These are phyloP conservation scores for Pleurotus tuber-regium DNA, from an alignment of 768 basidiomycete species.

Conservation along the genomic window DNA sequence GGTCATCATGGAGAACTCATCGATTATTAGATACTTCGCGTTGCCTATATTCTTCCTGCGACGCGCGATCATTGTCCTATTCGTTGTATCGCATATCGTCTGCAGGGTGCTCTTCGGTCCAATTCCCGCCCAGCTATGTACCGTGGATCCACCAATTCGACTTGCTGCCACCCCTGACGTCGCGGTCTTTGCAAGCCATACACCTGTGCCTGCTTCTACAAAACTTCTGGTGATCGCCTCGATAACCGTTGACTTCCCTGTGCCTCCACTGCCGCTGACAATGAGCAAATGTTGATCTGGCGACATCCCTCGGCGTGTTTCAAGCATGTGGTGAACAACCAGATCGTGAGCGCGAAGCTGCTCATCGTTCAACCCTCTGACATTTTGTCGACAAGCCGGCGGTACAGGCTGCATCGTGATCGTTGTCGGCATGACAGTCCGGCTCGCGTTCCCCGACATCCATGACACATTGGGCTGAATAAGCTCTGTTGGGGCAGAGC, in stretches of 20 bases:
- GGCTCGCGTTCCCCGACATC: too few species aligned
- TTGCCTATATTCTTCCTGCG: not conserved
- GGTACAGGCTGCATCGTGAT: too few species aligned
- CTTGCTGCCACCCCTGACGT: constrained; percentile 4
- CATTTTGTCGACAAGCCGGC: not conserved
- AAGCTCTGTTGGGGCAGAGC: too few species aligned
- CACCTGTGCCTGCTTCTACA: not conserved
- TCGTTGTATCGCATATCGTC: not conserved
- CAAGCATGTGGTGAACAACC: constrained; percentile 19
- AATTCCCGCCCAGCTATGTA: not conserved
- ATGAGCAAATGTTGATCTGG: constrained; percentile 23
- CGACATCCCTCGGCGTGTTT: too few species aligned
- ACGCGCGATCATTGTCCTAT: not conserved
- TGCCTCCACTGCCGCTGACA: not conserved
- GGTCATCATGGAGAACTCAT: not conserved
- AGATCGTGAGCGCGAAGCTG: constrained; percentile 32
- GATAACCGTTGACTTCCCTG: constrained; percentile 3
- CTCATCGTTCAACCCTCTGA: constrained; percentile 17
- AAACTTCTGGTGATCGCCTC: not conserved
- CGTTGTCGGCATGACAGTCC: too few species aligned
- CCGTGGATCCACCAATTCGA: not conserved
- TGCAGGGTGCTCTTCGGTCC: not conserved
- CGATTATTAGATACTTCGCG: not conserved
- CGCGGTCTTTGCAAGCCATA: not conserved
- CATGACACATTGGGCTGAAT: too few species aligned